Base-by-base conservation (phyloP, 805 yeast genomes). In the Yarrowia bubula region DNA sequence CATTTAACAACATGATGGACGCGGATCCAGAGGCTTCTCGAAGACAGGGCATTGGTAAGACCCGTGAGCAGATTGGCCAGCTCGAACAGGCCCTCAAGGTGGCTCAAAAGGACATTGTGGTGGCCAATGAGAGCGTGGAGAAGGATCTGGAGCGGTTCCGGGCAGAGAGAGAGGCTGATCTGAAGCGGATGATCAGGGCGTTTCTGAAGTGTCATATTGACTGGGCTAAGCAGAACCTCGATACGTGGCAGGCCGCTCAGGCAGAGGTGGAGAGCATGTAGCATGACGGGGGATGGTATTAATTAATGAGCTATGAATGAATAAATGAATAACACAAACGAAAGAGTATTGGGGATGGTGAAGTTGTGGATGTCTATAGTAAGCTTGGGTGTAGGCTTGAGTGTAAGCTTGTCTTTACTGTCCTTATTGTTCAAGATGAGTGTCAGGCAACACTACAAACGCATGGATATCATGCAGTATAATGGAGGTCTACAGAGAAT, bases 191-290 rank as follows among this genome's bases (percentile, higher is more conserved):
- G 68, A 77, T 86, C 65, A 47, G 69, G 31, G 81, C 84, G 15
- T 87, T 85, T 71, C 80, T 86, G 63, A 75, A 82, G 39, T 82
- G 84, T 64, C 80, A 87, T 39, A 75, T 84, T 35, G 83, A 82
- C 65, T 87, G 91, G 91, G 88, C 89, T 5, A 80, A 79, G 70
- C 84, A 85, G 75, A 86, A 87, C 71, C 74, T 85, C 47, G 89
- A 86, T 69, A 79, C 83, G 41, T 87, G 90, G 90, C 84, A 83
- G 66, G 89, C 84, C 66, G 83, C 86, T n/a, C 75, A 80, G 28
- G 66, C 62, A 3, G 65, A 66, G 47, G 58, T 67, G 31, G 61
- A 55, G 8, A 55, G 61, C 31, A 55, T 55, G 61, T 55, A 55
- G 35, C 58, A 37, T 32, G 17, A 47, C 15, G 28, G 28, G 5